Conservation (phyloP, 495 filamentous ascomycete species). For the Evansstolkia leycettana region DNA sequence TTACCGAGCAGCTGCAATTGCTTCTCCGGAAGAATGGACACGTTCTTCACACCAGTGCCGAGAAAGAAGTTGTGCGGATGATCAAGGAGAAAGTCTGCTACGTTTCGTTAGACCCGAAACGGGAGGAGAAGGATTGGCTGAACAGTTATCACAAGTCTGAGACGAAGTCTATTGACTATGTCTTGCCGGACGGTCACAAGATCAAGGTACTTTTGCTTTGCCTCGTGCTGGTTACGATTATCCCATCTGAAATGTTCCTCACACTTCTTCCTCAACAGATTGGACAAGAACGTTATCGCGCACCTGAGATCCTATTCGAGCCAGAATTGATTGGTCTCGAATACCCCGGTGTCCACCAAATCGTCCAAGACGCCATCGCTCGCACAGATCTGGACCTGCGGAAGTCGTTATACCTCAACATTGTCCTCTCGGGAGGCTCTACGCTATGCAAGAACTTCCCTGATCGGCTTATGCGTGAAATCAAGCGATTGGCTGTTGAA, state of each 20-base stretch:
- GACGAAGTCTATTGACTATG: slow-evolving; percentile 71
- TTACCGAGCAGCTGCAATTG: slow-evolving; percentile 90
- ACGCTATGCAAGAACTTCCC: slow-evolving; percentile 90
- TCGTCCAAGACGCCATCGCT: slow-evolving; percentile 91
- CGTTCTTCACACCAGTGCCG: slow-evolving; percentile 92
- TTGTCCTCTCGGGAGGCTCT: slow-evolving; percentile 89
- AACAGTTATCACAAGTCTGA: slow-evolving; percentile 40
- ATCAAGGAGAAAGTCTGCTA: slow-evolving; percentile 95
- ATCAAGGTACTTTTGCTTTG: slow-evolving; percentile 53
- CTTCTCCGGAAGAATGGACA: slow-evolving; percentile 86
- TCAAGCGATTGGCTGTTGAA: slow-evolving; percentile 86
- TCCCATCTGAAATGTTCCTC: not conserved
- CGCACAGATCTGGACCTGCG: slow-evolving; percentile 96
- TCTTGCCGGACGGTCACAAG: slow-evolving; percentile 82
- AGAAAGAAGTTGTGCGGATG: slow-evolving; percentile 92
- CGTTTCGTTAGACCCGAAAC: slow-evolving; percentile 79
- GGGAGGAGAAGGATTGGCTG: slow-evolving; percentile 93
- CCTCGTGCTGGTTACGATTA: not conserved
- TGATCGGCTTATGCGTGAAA: slow-evolving; percentile 82
- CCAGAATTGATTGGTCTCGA: slow-evolving; percentile 94
- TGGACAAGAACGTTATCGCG: slow-evolving; percentile 85
- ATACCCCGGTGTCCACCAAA: slow-evolving; percentile 94
- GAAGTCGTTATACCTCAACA: slow-evolving; percentile 88
- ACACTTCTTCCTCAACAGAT: slow-evolving; percentile 34
- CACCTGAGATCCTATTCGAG: slow-evolving; percentile 95